Percentiles rank a stretch among this genome's conserved stretches.
Conservation (phyloP, 805 yeast genomes). For the Sporopachydermia quercuum region DNA sequence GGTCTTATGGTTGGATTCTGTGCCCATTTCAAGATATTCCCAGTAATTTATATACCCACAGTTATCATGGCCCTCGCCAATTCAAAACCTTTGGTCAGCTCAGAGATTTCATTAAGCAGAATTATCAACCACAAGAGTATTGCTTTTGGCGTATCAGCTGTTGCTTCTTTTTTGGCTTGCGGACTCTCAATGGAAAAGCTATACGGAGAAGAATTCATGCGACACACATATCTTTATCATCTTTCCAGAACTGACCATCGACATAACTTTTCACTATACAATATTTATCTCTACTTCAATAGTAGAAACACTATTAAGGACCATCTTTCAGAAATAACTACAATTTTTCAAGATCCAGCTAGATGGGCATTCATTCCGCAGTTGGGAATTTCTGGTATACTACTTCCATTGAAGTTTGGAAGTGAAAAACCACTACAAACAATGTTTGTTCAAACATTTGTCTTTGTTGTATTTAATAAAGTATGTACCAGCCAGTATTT, state of each 20-base stretch:
- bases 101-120: constrained; percentile 7
- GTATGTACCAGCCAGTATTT: constrained; percentile 92
- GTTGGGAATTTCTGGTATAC: constrained; percentile 37
- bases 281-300: constrained; percentile 35
- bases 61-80: constrained; percentile 31
- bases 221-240: constrained; percentile 75
- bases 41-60: constrained; percentile 75
- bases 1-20: constrained; percentile 56
- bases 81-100: constrained; percentile 4
- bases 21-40: constrained; percentile 85
- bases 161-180: constrained; percentile 28
- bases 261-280: constrained; percentile 86
- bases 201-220: constrained; percentile 64
- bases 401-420: constrained; percentile 40
- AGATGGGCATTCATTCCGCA: constrained; percentile 78
- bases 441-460: constrained; percentile 61
- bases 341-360: constrained; percentile 21
- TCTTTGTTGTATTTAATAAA: constrained; percentile 67
- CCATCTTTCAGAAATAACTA: not conserved
- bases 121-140: constrained; percentile 30
- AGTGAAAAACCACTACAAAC: constrained; percentile 31
- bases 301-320: not conserved
- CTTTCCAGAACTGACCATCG: constrained; percentile 77
- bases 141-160: constrained; percentile 25
- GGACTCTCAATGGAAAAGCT: constrained; percentile 46